phyloP scores from a whole-genome alignment of 768 basidiomycete species.

The Auricularia sp. region DNA sequence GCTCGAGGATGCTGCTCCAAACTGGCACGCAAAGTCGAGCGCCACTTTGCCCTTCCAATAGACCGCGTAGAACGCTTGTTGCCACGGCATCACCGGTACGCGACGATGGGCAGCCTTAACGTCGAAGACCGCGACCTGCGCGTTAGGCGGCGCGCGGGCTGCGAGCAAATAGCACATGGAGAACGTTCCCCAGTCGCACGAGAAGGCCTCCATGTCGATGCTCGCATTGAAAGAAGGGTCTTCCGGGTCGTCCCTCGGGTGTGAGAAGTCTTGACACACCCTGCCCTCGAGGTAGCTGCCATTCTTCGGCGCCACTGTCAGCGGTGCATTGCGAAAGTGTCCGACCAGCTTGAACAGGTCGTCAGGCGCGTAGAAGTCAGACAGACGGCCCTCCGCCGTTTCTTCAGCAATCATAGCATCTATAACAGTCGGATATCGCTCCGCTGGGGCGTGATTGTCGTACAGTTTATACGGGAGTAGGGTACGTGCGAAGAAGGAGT shows the following conservation, averaged over 20 bases:
- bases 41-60: conserved; percentile 10
- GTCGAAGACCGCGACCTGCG: conserved; percentile 10
- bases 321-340: conserved; percentile 20
- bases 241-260: conserved; percentile 8
- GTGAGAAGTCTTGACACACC: neutral
- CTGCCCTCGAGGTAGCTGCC: neutral
- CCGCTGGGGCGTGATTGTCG: neutral
- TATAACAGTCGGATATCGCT: neutral
- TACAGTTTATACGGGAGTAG: neutral
- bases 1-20: neutral
- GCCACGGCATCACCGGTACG: conserved; percentile 21
- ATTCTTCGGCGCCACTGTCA: conserved; percentile 18
- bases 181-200: conserved; percentile 31
- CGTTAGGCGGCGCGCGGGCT: conserved; percentile 20
- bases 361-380: neutral
- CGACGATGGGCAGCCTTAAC: neutral
- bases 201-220: conserved; percentile 22
- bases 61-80: conserved; percentile 19
- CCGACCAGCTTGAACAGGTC: conserved; percentile 15
- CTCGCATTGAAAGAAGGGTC: conserved; percentile 21
- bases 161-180: conserved; percentile 9
- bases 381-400: neutral
- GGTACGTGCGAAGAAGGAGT: neutral
- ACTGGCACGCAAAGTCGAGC: neutral
- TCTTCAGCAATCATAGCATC: neutral